Percentiles rank a stretch among this genome's conserved stretches.
phyloP scores from a whole-genome alignment of 2,329 filamentous ascomycete species.

The Elsinoe arachidis region DNA sequence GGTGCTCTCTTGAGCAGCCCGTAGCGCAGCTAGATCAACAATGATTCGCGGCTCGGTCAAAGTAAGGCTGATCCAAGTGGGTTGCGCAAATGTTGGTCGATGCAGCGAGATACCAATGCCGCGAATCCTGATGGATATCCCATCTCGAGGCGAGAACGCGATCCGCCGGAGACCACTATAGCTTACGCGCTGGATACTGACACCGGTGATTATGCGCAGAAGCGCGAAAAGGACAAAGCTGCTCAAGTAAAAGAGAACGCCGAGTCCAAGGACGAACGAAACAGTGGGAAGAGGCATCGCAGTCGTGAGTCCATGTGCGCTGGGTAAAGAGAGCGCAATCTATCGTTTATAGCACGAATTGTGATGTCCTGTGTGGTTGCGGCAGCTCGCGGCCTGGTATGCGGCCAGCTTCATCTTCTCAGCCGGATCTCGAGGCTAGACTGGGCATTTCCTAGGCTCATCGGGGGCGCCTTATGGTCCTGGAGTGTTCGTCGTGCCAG shows the following conservation, averaged over 20 bases:
- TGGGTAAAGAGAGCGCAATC: neutral
- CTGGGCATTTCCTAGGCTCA: neutral
- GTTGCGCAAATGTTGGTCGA: slow-evolving; percentile 90
- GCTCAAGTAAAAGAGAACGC: slow-evolving; percentile 78
- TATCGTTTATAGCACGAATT: neutral
- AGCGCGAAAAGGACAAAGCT: slow-evolving; percentile 92
- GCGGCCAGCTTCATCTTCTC: slow-evolving; percentile 3
- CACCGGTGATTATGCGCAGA: slow-evolving; percentile 80
- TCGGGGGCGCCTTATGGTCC: neutral
- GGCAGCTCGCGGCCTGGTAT: neutral
- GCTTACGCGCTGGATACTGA: slow-evolving; percentile 92
- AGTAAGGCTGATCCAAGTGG: slow-evolving; percentile 89
- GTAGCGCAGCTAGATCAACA: slow-evolving; percentile 63
- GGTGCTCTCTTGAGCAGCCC: slow-evolving; percentile 21
- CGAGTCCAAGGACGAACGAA: slow-evolving; percentile 73
- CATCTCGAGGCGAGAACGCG: slow-evolving; percentile 81
- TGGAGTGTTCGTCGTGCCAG: neutral
- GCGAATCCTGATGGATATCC: slow-evolving; percentile 79
- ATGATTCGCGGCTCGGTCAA: slow-evolving; percentile 79
- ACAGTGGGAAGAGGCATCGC: slow-evolving; percentile 38
- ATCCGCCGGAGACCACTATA: slow-evolving; percentile 87
- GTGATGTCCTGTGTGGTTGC: neutral
- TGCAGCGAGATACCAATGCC: slow-evolving; percentile 82
- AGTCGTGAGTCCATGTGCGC: slow-evolving; percentile 2
- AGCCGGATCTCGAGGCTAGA: slow-evolving; percentile 4